Evolutionary conservation across 169 alveolate species (phyloP), one percentile per base, ranked within the genome.

Genomic region (Hepatocystis sp.): DNA sequence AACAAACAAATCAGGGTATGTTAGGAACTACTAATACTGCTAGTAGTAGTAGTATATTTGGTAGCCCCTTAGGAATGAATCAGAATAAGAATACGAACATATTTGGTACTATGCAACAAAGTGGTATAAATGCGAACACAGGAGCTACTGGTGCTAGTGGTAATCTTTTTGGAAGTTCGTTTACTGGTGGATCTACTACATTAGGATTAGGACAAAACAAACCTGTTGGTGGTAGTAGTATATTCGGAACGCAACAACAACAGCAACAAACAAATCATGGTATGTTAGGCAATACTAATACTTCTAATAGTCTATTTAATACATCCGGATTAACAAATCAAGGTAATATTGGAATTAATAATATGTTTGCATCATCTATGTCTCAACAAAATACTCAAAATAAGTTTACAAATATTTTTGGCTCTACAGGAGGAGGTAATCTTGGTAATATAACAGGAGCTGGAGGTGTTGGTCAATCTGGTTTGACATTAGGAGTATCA

Each of bases 231-330:
- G 42, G 55, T n/a, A 76, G 27, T 17, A 25, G 65, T 40, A 19
- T 76, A n/a, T 76, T 76, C 39, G 76, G 78, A 8, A 21, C 66
- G 11, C 27, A 71, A 17, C 84, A 25, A 56, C 66, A 11, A 63
- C n/a, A n/a, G n/a, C 58, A 19, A 52, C 84, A 61, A 44, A 32
- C n/a, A 39, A 67, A 36, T 40, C 61, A n/a, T n/a, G n/a, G n/a
- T n/a, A n/a, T n/a, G n/a, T n/a, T n/a, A n/a, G n/a, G n/a, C n/a
- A n/a, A n/a, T n/a, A n/a, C n/a, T n/a, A n/a, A n/a, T n/a, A n/a
- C n/a, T n/a, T n/a, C n/a, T n/a, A n/a, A n/a, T n/a, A n/a, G n/a
- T n/a, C 27, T 11, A 42, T n/a, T n/a, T n/a, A n/a, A n/a, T n/a
- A n/a, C n/a, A n/a, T n/a, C n/a, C n/a, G n/a, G n/a, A 27, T 2